Conservation (phyloP, 202 grass and related monocot species). For the Saccharum hybrid region DNA sequence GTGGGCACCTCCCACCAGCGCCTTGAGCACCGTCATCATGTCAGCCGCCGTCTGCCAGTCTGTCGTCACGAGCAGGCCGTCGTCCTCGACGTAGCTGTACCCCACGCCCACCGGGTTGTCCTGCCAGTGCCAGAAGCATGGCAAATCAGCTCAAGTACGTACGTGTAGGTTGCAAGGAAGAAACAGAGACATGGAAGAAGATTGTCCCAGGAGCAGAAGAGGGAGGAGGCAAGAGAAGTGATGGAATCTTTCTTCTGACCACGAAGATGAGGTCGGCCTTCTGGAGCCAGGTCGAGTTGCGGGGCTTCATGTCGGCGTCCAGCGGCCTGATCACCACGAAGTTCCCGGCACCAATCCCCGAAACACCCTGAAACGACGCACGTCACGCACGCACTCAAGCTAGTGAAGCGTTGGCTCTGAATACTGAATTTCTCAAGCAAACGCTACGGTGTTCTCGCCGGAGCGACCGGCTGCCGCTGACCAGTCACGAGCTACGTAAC, state of each 20-base stretch:
- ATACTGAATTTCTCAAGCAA: no score
- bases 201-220: no score
- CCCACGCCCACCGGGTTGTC: conserved; percentile 70
- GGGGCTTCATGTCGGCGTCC: conserved; percentile 47
- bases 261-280: conserved; percentile 65
- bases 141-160: not conserved
- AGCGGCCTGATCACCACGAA: conserved; percentile 63
- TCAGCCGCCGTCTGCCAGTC: conserved; percentile 48
- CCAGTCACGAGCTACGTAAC: conserved; percentile 5
- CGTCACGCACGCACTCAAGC: not conserved
- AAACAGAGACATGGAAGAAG: no score
- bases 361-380: conserved; percentile 40
- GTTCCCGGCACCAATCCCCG: conserved; percentile 51
- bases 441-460: no score
- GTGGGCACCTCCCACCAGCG: conserved; percentile 36
- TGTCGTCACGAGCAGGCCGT: conserved; percentile 43
- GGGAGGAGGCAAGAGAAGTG: no score
- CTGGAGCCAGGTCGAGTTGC: conserved; percentile 59
- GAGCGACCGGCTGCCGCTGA: no score
- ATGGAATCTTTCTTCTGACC: conserved; percentile 24
- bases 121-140: conserved; percentile 4
- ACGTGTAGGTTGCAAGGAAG: not conserved
- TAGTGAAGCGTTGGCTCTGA: no score
- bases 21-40: conserved; percentile 46
- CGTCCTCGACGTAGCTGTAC: conserved; percentile 59